These are phyloP conservation scores for Fusarium burgessii DNA, from an alignment of 2,329 filamentous ascomycete species.

Conservation along the genomic window DNA sequence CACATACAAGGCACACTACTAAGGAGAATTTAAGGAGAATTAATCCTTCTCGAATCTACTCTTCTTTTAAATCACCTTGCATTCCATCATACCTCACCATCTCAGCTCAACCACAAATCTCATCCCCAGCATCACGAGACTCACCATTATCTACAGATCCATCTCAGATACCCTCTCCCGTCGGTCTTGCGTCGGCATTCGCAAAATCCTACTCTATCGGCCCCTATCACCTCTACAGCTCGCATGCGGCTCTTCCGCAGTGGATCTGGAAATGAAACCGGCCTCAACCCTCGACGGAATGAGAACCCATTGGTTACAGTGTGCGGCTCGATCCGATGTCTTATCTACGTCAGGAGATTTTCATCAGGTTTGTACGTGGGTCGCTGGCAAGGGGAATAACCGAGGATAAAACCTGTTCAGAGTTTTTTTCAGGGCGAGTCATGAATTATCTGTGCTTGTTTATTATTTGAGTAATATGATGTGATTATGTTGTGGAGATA, in stretches of 20 bases:
- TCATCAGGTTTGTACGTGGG: conserved; percentile 17
- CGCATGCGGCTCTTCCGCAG: conserved; percentile 44
- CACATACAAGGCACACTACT: too few species aligned
- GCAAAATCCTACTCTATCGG: conserved; percentile 15
- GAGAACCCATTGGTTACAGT: conserved; percentile 29
- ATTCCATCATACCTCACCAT: conserved; percentile 1
- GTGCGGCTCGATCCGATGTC: conserved; percentile 38
- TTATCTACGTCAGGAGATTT: conserved; percentile 40
- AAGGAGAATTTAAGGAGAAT: neutral
- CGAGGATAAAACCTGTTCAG: conserved; percentile 41
- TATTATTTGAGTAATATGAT: neutral
- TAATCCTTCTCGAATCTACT: fast-evolving
- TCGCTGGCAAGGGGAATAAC: conserved; percentile 33
- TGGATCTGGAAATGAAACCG: conserved; percentile 42
- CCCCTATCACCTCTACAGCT: neutral
- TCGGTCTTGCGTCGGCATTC: conserved; percentile 46
- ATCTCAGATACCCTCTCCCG: conserved; percentile 27
- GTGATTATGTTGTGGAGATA: neutral
- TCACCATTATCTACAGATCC: conserved; percentile 14
- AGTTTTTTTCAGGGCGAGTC: conserved; percentile 5
- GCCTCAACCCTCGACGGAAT: conserved; percentile 22
- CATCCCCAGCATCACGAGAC: conserved; percentile 5
- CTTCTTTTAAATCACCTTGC: neutral
- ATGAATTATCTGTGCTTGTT: neutral
- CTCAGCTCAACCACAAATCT: neutral